These are phyloP conservation scores for Amanita pallidorosea DNA, from an alignment of 768 basidiomycete genomes.

Conservation along the genomic window DNA sequence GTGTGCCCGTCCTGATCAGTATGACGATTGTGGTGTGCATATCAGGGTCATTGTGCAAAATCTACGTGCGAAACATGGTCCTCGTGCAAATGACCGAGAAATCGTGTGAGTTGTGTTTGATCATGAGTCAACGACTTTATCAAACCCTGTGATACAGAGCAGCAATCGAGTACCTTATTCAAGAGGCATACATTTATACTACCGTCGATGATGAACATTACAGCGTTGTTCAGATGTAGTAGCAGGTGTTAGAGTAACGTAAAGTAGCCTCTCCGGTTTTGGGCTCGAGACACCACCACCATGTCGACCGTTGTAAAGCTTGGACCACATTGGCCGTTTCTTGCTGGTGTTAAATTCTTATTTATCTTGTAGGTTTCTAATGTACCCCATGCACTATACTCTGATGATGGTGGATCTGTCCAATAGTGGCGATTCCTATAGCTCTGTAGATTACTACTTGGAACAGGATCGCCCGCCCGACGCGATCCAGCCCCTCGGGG, in stretches of 20 bases:
- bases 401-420: background rate
- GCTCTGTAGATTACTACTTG: conserved; percentile 24
- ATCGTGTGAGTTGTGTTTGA: conserved; percentile 9
- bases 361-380: conserved; percentile 35
- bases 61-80: background rate
- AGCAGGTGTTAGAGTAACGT: background rate
- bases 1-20: conserved; percentile 1
- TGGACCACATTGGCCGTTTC: conserved; percentile 31
- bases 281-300: background rate
- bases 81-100: conserved; percentile 2
- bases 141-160: conserved; percentile 3
- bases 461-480: conserved; percentile 19
- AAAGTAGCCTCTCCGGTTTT: background rate
- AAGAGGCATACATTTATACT: conserved; percentile 15
- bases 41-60: conserved; percentile 7
- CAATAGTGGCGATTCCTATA: conserved; percentile 54
- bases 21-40: conserved; percentile 8
- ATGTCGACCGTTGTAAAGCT: conserved; percentile 16
- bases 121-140: background rate
- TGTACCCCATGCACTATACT: background rate
- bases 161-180: conserved; percentile 11
- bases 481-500: conserved; percentile 35
- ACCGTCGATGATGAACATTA: conserved; percentile 18
- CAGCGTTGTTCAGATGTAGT: conserved; percentile 1
- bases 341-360: conserved; percentile 27